Conservation (phyloP, 2,329 filamentous ascomycete species). For the Fusarium concolor region DNA sequence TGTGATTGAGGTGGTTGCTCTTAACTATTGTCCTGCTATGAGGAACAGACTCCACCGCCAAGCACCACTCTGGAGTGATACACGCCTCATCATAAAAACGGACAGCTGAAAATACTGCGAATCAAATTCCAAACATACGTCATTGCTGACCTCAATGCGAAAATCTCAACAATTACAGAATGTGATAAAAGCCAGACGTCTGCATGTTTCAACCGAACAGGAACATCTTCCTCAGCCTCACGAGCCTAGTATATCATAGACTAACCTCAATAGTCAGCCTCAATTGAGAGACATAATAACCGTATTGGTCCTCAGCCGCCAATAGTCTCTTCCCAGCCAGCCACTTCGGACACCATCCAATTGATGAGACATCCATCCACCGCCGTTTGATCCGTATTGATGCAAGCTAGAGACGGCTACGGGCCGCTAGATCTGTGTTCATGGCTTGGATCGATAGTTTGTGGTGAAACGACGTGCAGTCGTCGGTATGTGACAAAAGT, state of each 20-base stretch:
- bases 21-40: too few relatives aligned
- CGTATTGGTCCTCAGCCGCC: background rate
- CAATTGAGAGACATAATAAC: background rate
- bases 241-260: background rate
- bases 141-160: background rate
- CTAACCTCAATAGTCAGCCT: background rate
- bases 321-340: constrained; percentile 1
- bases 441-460: background rate
- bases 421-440: constrained; percentile 15
- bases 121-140: background rate
- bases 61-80: background rate
- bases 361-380: background rate
- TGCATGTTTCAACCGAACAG: background rate
- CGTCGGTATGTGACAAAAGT: constrained; percentile 10
- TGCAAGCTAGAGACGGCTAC: constrained; percentile 7
- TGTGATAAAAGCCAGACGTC: background rate
- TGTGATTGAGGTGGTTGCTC: background rate
- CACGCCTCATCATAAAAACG: background rate
- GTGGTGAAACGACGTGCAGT: background rate
- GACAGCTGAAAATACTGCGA: background rate
- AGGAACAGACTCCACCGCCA: too few relatives aligned
- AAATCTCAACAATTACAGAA: background rate
- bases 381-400: constrained; percentile 1
- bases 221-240: background rate
- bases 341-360: background rate